Percentiles rank a stretch among this genome's conserved stretches.
These are phyloP conservation scores for Scedosporium dehoogii DNA, from an alignment of 2,329 filamentous ascomycete genomes.

Conservation along the genomic window DNA sequence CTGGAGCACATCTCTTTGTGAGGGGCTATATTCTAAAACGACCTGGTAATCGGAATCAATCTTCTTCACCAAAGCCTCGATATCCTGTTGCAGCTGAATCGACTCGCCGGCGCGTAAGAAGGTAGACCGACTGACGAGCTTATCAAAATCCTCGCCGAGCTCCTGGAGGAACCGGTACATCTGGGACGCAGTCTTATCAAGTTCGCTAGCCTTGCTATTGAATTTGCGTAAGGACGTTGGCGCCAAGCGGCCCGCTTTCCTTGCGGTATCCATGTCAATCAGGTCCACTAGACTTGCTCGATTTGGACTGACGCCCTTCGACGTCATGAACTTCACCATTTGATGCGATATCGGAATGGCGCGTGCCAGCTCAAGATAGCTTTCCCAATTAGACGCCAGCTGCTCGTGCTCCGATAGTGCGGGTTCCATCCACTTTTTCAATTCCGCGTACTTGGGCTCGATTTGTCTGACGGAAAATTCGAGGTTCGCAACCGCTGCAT, in stretches of 20 bases:
- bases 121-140: conserved; percentile 42
- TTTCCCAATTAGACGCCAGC: conserved; percentile 57
- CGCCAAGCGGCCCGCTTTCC: conserved; percentile 59
- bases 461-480: conserved; percentile 63
- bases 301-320: conserved; percentile 28
- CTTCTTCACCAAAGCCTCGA: conserved; percentile 77
- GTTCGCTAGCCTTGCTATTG: conserved; percentile 45
- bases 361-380: conserved; percentile 54
- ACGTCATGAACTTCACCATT: conserved; percentile 58
- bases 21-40: conserved; percentile 57
- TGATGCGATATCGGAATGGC: conserved; percentile 53
- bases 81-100: conserved; percentile 65
- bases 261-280: conserved; percentile 63
- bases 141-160: conserved; percentile 54
- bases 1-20: conserved; percentile 48
- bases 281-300: conserved; percentile 62
- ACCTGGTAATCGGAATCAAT: conserved; percentile 79
- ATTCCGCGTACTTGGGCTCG: conserved; percentile 60
- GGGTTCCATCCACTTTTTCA: conserved; percentile 60
- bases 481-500: conserved; percentile 78
- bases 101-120: conserved; percentile 53
- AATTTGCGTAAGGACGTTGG: conserved; percentile 50
- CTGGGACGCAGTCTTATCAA: conserved; percentile 49
- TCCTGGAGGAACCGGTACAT: conserved; percentile 53
- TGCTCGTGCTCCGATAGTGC: conserved; percentile 58